phyloP scores from a whole-genome alignment of 805 yeast species.

The Candida ficus region DNA sequence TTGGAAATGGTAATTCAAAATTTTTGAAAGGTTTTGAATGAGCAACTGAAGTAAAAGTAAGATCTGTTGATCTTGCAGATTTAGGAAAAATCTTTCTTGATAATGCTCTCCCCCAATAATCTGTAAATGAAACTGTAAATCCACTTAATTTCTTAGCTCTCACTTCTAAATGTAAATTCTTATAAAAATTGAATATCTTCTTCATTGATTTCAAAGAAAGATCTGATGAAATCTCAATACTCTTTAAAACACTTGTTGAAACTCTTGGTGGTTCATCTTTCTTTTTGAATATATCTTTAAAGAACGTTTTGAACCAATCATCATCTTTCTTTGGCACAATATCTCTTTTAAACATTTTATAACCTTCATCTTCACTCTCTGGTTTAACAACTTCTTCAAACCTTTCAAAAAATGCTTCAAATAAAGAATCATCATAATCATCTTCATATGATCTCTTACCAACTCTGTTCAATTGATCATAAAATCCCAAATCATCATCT shows the following conservation, averaged over 20 bases:
- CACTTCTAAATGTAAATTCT: constrained; percentile 48
- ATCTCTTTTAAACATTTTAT: not conserved
- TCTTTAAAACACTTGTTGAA: constrained; percentile 14
- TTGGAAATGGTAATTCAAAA: constrained; percentile 45
- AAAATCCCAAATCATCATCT: constrained; percentile 21
- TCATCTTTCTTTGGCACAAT: constrained; percentile 13
- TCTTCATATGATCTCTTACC: constrained; percentile 8
- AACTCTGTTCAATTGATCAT: constrained; percentile 17
- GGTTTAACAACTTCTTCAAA: constrained; percentile 19
- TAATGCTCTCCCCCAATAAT: constrained; percentile 65
- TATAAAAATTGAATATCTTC: constrained; percentile 41
- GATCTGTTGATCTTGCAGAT: constrained; percentile 29
- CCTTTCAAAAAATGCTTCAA: constrained; percentile 20
- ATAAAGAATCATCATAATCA: constrained; percentile 6
- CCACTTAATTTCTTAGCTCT: constrained; percentile 48
- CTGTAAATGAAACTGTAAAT: constrained; percentile 54
- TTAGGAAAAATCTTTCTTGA: constrained; percentile 40
- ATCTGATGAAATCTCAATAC: constrained; percentile 16
- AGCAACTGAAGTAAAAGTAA: constrained; percentile 36
- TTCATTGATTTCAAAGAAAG: constrained; percentile 26
- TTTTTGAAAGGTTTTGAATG: constrained; percentile 32
- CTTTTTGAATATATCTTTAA: constrained; percentile 24
- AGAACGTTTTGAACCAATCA: constrained; percentile 20
- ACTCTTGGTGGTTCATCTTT: constrained; percentile 16
- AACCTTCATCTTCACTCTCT: too few relatives aligned